Evolutionary conservation across 306 rosid species (phyloP), one percentile per base, ranked within the genome.

Genomic region (Inga leiocalycina): DNA sequence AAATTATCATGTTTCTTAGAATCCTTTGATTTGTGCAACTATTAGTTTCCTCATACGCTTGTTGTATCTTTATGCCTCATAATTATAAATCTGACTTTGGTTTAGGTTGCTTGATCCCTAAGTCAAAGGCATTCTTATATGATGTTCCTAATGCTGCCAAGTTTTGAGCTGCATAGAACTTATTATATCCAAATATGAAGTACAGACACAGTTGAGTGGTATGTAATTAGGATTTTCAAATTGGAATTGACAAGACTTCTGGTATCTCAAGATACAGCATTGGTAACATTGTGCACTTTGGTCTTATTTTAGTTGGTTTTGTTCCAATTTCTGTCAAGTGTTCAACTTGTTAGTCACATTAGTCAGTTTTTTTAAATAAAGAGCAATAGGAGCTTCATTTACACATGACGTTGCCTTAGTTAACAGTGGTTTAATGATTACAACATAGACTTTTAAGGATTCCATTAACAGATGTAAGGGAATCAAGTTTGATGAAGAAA

Each of bases 361-460:
- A 27, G 39, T 56, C 15, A 39, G 12, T 35, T 37, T 76, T 3
- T 13, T 4, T 32, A 32, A 2, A 20, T 20, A 41, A 57, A 4
- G 30, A 59, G 4, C n/a, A 59, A 59, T 24, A 22, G 35, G 27
- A 57, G 22, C n/a, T 64, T 17, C 6, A 39, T 14, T 44, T 41
- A 43, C 78, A 74, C 9, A 70, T 79, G 75, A 35, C 48, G 75
- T 75, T 79, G 59, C 75, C 61, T 79, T 77, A 39, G n/a, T 70
- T 65, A 30, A 35, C 12, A 64, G 49, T 30, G 49, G 67, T 43
- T 76, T 67, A 37, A 78, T 17, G 76, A 51, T 71, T 24, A 72
- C 5, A 41, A 19, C 32, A 41, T 30, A 34, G 45, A 39, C 17
- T 16, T 46, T 65, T 32, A 44, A 48, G 70, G 22, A 2, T 5